Evolutionary conservation across 371 early-diverging fungal genomes (phyloP), one percentile per base, ranked within the genome.

Genomic region (Encephalitozoon cuniculi): DNA sequence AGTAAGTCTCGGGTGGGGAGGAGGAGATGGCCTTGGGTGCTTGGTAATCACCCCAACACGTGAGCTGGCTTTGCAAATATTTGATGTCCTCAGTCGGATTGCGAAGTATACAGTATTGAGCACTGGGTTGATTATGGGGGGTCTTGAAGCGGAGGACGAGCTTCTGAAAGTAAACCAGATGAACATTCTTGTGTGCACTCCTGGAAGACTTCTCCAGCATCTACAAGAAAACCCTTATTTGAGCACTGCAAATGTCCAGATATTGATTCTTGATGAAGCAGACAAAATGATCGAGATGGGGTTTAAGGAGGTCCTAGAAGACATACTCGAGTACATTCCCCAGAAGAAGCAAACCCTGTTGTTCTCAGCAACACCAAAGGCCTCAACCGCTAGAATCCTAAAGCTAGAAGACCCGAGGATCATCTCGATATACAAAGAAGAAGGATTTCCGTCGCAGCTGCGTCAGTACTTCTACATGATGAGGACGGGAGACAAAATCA

Each of bases 261-360:
- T 91, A 25, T 89, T 96, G 82, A 91, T 98, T 39, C 91, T 95
- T 91, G 99, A 96, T 81, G 99, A 96, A 82, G 96, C 96, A 0
- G 98, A 98, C 84, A 96, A 96, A 86, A 88, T 96, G 34, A 93
- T 97, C 80, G 96, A 95, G 85, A 89, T 96, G 40, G 91, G 91
- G 41, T 91, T 92, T 23, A 96, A 94, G 83, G 95, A 94, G 82
- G 90, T 91, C 30, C 90, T 96, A 55, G 94, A 94, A 84, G 90
- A 93, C 80, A 82, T 97, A 66, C 88, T 95, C 65, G 83, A 87
- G 5, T 89, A 88, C 82, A 89, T 92, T 82, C 91, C 92, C 21
- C 85, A 86, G 34, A 87, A 90, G 44, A 90, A 93, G 70, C 95
- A 97, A 85, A 94, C 95, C 77, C 89, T 95, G 87, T 84, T 97